A percentile compares a stretch with the other conserved stretches of the same genome.
Conservation (phyloP, 768 basidiomycete genomes). For the Suillus subalutaceus region DNA sequence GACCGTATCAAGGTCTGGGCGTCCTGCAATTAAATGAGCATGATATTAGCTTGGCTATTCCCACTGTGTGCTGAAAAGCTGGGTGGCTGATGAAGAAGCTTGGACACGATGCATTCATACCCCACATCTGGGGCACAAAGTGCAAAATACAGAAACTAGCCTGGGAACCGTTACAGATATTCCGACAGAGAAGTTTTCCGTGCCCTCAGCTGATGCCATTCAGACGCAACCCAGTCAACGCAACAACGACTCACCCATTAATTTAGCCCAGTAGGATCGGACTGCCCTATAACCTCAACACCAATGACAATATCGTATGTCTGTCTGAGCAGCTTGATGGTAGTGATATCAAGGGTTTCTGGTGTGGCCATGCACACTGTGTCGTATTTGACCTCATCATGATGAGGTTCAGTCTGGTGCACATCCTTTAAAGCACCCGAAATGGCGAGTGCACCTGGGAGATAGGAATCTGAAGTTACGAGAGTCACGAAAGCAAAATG, state of each 20-base stretch:
- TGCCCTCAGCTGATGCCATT: constrained; percentile 10
- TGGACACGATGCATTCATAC: constrained; percentile 18
- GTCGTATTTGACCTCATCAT: constrained; percentile 49
- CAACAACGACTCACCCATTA: constrained; percentile 72
- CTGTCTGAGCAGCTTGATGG: constrained; percentile 77
- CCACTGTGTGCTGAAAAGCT: constrained; percentile 7
- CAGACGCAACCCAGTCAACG: constrained; percentile 11
- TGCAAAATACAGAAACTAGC: constrained; percentile 9
- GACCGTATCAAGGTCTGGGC: constrained; percentile 89
- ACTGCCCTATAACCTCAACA: constrained; percentile 83
- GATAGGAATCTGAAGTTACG: constrained; percentile 88
- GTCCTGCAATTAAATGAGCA: constrained; percentile 56
- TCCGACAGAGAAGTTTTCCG: constrained; percentile 11
- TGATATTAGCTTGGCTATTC: constrained; percentile 16
- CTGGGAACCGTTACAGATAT: constrained; percentile 14
- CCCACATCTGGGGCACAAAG: constrained; percentile 15
- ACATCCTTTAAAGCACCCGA: constrained; percentile 83
- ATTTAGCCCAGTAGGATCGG: constrained; percentile 65
- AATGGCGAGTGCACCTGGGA: constrained; percentile 89
- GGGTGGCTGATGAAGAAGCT: constrained; percentile 11
- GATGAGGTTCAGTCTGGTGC: constrained; percentile 47
- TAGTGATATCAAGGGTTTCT: constrained; percentile 83
- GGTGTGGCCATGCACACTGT: constrained; percentile 94
- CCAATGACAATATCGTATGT: constrained; percentile 88
- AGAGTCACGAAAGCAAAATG: constrained; percentile 89